Base-by-base conservation (phyloP, 2,329 filamentous ascomycete species). In the Colletotrichum tamarilloi region DNA sequence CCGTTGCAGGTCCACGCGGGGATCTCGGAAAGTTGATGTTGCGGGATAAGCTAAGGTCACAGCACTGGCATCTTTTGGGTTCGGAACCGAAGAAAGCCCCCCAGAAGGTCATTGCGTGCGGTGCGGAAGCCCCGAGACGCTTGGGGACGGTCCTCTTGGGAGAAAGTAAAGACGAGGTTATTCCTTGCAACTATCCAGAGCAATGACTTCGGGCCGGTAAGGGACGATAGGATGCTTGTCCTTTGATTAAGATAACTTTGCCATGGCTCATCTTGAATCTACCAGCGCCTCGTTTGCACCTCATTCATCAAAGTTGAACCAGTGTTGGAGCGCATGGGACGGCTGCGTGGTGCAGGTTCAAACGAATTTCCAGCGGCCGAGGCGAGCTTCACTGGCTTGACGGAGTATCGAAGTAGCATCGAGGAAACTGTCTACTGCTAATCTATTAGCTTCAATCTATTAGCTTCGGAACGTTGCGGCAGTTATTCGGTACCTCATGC, bases 201-300 rank as follows among this genome's bases (percentile, higher is more conserved):
- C 42, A 65, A 62, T 19, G 60, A 65, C 59, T 70, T 62, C 67
- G 67, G 67, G 60, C 67, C 49, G 56, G 67, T 62, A 53, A 70
- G 55, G 67, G 62, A 55, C 64, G 26, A 26, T 24, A 64, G 32
- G 46, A 62, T 24, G 62, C 71, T 58, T 56, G 56, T 60, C 28
- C 59, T 32, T 60, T 64, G n/a, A 42, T 59, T 16, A 38, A 14
- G n/a, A 35, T 24, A 70, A 70, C 60, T 73, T 64, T 70, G 49
- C 14, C 60, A 22, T 22, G 19, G 19, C 38, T 65, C 26, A 28
- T 46, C 67, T 59, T 68, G 52, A 68, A 49, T 55, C 24, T 52
- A 52, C 9, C 58, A 63, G 32, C n/a, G n/a, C 55, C 52, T 53
- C 62, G 59, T 16, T 70, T 60, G 53, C 66, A 65, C 70, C 32